These are phyloP conservation scores for Amaranthus tricolor DNA, from an alignment of 179 eudicot species.

Conservation along the genomic window DNA sequence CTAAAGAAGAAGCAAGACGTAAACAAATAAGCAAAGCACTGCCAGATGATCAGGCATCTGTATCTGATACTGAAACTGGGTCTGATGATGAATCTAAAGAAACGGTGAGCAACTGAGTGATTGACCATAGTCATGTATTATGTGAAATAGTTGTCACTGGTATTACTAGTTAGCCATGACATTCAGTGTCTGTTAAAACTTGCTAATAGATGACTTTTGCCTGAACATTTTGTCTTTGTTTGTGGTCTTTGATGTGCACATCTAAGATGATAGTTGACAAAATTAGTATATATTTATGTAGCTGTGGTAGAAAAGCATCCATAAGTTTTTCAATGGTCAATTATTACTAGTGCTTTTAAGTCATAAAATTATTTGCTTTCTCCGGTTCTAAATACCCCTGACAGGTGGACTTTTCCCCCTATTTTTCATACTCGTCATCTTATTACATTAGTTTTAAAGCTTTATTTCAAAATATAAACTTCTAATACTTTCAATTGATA, in stretches of 20 bases:
- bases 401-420: too few relatives aligned
- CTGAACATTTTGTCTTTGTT: background rate
- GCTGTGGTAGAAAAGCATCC: background rate
- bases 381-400: too few relatives aligned
- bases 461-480: too few relatives aligned
- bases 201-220: background rate
- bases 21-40: constrained; percentile 49
- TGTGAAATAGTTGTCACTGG: constrained; percentile 3
- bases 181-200: background rate
- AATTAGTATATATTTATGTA: background rate
- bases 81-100: constrained; percentile 50
- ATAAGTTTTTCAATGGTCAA: background rate
- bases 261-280: background rate
- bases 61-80: constrained; percentile 52
- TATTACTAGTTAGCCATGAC: background rate
- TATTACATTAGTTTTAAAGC: too few relatives aligned
- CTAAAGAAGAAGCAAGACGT: constrained; percentile 58
- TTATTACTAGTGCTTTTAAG: background rate
- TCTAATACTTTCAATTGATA: too few relatives aligned
- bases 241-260: background rate
- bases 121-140: background rate
- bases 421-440: too few relatives aligned
- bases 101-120: constrained; percentile 45
- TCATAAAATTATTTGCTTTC: background rate
- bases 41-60: constrained; percentile 45